A percentile compares a stretch with the other conserved stretches of the same genome.
phyloP scores from a whole-genome alignment of 2,329 filamentous ascomycete species.

The Fusarium tanahbumbuense region DNA sequence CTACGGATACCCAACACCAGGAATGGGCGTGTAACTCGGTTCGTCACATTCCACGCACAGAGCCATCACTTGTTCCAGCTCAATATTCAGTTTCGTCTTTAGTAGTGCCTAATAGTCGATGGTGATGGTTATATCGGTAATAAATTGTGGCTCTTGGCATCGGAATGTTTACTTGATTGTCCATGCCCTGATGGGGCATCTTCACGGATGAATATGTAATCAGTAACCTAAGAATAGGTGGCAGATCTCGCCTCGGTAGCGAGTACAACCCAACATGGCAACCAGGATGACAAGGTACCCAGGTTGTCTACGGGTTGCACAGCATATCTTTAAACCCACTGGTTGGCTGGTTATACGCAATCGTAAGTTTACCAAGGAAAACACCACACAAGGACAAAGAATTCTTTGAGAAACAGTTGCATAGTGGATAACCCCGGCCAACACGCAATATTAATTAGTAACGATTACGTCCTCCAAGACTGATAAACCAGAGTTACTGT shows the following conservation, averaged over 20 bases:
- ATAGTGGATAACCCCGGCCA: neutral
- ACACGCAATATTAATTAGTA: neutral
- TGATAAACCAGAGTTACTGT: neutral
- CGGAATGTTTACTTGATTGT: slow-evolving; percentile 14
- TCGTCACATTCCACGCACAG: slow-evolving; percentile 23
- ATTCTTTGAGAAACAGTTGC: neutral
- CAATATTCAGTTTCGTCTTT: neutral
- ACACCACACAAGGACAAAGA: neutral
- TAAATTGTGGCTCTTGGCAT: slow-evolving; percentile 19
- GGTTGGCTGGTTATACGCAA: slow-evolving; percentile 1
- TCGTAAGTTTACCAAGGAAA: slow-evolving; percentile 3
- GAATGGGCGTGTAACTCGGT: neutral
- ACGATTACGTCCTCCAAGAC: neutral
- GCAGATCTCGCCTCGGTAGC: slow-evolving; percentile 25
- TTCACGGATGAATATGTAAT: neutral
- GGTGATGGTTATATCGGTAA: slow-evolving; percentile 8
- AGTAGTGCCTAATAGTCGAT: neutral
- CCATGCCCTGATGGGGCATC: neutral
- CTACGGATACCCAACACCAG: neutral
- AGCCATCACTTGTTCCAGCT: neutral
- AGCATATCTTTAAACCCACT: neutral
- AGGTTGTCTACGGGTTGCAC: neutral
- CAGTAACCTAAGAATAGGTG: slow-evolving; percentile 33
- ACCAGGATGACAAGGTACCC: neutral
- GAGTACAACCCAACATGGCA: neutral